These are phyloP conservation scores for Graphiopsis chlorocephala DNA, from an alignment of 2,329 filamentous ascomycete species.

Conservation along the genomic window DNA sequence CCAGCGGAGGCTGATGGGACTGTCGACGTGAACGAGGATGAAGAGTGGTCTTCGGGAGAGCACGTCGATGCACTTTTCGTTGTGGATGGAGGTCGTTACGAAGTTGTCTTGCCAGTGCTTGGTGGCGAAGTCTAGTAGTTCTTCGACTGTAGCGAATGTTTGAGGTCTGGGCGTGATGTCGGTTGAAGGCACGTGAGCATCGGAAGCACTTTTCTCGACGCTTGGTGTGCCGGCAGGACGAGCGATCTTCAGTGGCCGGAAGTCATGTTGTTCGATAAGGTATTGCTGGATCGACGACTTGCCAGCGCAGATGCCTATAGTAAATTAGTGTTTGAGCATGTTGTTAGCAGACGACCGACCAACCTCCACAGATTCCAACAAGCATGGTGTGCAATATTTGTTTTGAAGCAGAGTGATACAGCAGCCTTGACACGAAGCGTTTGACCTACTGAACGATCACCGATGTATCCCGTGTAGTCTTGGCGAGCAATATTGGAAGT, in stretches of 20 bases:
- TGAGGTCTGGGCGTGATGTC: conserved; percentile 8
- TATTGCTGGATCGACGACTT: conserved; percentile 89
- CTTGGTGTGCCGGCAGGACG: conserved; percentile 37
- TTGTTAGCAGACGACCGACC: conserved; percentile 19
- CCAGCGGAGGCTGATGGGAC: conserved; percentile 82
- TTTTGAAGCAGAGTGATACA: not conserved
- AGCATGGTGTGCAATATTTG: conserved; percentile 55
- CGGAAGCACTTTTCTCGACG: conserved; percentile 43
- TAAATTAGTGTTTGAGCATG: conserved; percentile 3
- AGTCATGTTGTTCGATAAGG: conserved; percentile 78
- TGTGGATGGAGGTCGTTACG: conserved; percentile 80
- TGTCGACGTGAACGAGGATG: conserved; percentile 86
- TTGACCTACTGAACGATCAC: not conserved
- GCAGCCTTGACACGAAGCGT: not conserved
- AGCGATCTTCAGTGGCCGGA: conserved; percentile 67
- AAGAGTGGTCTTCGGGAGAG: conserved; percentile 85
- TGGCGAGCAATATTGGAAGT: conserved; percentile 6
- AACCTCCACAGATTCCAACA: conserved; percentile 73
- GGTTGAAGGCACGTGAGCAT: conserved; percentile 34
- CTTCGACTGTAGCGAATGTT: conserved; percentile 60
- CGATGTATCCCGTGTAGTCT: not conserved
- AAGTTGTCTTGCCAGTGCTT: conserved; percentile 77
- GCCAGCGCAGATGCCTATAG: conserved; percentile 81
- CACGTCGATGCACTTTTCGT: conserved; percentile 69
- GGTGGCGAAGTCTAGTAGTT: conserved; percentile 81